These are phyloP conservation scores for Amanita muscaria DNA, from an alignment of 768 basidiomycete genomes.

Conservation along the genomic window DNA sequence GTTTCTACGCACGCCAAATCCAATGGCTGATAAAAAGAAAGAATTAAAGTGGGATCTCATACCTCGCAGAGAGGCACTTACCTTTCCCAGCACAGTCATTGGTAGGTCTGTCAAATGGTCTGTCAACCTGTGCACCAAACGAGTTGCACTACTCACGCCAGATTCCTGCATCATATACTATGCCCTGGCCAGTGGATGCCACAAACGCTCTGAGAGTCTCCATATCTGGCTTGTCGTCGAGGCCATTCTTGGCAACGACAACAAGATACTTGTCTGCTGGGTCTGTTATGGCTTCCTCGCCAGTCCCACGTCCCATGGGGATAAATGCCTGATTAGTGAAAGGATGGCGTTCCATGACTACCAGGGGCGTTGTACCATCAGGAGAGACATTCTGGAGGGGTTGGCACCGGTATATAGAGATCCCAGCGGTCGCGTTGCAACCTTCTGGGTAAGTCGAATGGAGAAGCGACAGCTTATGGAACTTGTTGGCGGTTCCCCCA, in stretches of 20 bases:
- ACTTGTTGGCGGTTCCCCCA: slow-evolving; percentile 85
- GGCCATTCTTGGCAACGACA: slow-evolving; percentile 75
- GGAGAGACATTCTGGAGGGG: slow-evolving; percentile 36
- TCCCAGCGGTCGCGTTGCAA: slow-evolving; percentile 48
- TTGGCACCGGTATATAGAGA: slow-evolving; percentile 82
- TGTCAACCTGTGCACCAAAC: background rate
- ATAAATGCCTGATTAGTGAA: slow-evolving; percentile 90
- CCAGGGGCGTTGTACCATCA: slow-evolving; percentile 47
- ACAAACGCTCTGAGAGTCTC: slow-evolving; percentile 72
- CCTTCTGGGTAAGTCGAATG: slow-evolving; percentile 54
- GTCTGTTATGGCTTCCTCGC: slow-evolving; percentile 35
- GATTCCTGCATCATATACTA: slow-evolving; percentile 72
- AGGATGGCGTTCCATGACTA: slow-evolving; percentile 81
- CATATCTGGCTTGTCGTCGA: slow-evolving; percentile 71
- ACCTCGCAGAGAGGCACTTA: slow-evolving; percentile 20
- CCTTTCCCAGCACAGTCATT: slow-evolving; percentile 73
- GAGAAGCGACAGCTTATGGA: slow-evolving; percentile 80
- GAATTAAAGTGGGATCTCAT: background rate
- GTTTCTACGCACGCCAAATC: slow-evolving; percentile 90
- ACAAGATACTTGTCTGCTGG: slow-evolving; percentile 63
- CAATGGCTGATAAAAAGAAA: slow-evolving; percentile 38
- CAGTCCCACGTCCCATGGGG: slow-evolving; percentile 70
- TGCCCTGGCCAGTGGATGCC: slow-evolving; percentile 73
- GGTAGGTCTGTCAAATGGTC: slow-evolving; percentile 65
- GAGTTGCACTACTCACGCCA: slow-evolving; percentile 68